Base-by-base conservation (phyloP, 495 filamentous ascomycete genomes). In the Poronia punctata region DNA sequence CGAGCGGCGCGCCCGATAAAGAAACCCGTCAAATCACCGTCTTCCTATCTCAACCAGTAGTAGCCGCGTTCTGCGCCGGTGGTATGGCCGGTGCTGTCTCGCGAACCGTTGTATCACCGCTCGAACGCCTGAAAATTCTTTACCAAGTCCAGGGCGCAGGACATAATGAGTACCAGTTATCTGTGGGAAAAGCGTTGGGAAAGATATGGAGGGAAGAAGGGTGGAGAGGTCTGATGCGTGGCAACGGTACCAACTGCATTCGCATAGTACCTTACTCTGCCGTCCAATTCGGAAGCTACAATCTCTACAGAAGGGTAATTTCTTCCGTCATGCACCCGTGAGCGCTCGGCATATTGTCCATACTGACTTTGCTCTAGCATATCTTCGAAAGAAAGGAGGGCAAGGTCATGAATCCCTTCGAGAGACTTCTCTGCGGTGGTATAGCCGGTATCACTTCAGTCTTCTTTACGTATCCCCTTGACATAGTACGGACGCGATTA, bases 161-260 rank as follows among this genome's bases (percentile, higher is more conserved):
- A n/a, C 77, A 85, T 49, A 80, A 83, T 39, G 90, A 93, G 53
- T 98, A 98, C 64, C 88, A 87, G 57, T 62, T 94, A 49, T 88
- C 87, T 17, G 86, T 96, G 37, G 81, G 80, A 54, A 83, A 93
- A 60, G 93, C 85, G 12, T 72, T 98, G 40, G 72, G 60, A 38
- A 97, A 97, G 66, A 98, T 98, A 81, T 92, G 88, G 75, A 80
- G 71, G 51, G 92, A 98, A 57, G 92, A 98, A 66, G 92, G 92
- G 15, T 95, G 86, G 86, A 79, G 77, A 58, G 92, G 92, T 3
- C 90, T 95, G 52, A 88, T 98, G 88, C 76, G 88, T 47, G 92
- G 92, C 20, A 98, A 98, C 58, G 92, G 92, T 38, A 94, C 88
- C 30, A 98, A 98, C 63, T 98, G 92, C 66, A 88, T 97, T 53